Conservation (phyloP, 192 early-diverging fungal species). For the Coemansia sp. region DNA sequence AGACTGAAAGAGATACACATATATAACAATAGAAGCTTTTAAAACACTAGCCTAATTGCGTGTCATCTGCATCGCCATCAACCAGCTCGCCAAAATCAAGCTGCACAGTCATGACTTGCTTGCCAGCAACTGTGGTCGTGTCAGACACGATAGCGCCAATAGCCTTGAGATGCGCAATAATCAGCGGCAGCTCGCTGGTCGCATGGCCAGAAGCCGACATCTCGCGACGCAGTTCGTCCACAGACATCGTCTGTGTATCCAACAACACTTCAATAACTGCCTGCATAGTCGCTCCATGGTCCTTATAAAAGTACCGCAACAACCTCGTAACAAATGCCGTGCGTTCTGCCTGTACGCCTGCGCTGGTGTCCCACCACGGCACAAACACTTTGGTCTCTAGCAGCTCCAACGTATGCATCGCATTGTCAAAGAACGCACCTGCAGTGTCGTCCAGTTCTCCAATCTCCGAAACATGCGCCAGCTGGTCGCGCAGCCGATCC, state of each 20-base stretch:
- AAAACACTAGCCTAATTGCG: background rate
- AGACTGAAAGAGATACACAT: too few relatives aligned
- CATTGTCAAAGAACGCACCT: slow-evolving; percentile 14
- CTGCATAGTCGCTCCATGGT: slow-evolving; percentile 52
- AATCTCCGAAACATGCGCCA: slow-evolving; percentile 3
- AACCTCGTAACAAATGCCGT: slow-evolving; percentile 30
- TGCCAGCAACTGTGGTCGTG: slow-evolving; percentile 28
- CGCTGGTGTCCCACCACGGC: slow-evolving; percentile 47
- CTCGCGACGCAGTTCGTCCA: slow-evolving; percentile 43
- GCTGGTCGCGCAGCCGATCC: slow-evolving; percentile 33
- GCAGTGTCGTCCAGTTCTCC: slow-evolving; percentile 12
- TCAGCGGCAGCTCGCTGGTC: slow-evolving; percentile 37
- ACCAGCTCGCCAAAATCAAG: slow-evolving; percentile 43
- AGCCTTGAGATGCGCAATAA: slow-evolving; percentile 30
- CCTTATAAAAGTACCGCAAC: slow-evolving; percentile 51
- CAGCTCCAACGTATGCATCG: slow-evolving; percentile 26
- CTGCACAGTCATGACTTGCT: slow-evolving; percentile 41
- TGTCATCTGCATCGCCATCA: slow-evolving; percentile 3
- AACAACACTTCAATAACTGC: slow-evolving; percentile 38
- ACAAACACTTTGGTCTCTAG: slow-evolving; percentile 51
- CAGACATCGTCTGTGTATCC: slow-evolving; percentile 42
- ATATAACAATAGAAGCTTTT: background rate
- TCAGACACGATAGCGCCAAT: slow-evolving; percentile 36
- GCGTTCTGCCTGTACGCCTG: slow-evolving; percentile 29
- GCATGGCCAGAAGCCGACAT: slow-evolving; percentile 37